Percentiles rank a stretch among this genome's conserved stretches.
phyloP scores from a whole-genome alignment of 2,329 filamentous ascomycete species.

The Apiospora koreana region DNA sequence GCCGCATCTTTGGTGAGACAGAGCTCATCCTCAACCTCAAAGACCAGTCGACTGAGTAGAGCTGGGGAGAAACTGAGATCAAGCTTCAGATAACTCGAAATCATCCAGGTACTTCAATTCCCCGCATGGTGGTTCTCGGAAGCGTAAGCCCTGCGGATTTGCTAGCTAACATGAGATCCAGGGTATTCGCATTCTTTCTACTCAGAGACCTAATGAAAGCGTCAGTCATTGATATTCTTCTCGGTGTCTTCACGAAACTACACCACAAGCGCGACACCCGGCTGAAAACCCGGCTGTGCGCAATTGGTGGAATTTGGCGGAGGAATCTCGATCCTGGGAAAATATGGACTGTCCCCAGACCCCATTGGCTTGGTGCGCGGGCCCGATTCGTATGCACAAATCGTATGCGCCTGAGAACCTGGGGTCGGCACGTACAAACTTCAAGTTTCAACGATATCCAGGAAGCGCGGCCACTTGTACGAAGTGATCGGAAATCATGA shows the following conservation, averaged over 20 bases:
- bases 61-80: not conserved
- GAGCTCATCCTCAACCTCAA: not conserved
- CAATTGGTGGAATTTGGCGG: conserved; percentile 1
- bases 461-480: not conserved
- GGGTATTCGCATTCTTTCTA: not conserved
- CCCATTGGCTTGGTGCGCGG: not conserved
- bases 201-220: no score
- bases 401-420: not conserved
- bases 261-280: no score
- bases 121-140: not conserved
- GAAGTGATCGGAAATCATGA: not conserved
- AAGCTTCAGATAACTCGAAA: not conserved
- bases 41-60: not conserved
- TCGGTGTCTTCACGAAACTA: no score
- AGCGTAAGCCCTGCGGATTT: not conserved
- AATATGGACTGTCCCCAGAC: not conserved
- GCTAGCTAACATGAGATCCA: not conserved
- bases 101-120: not conserved
- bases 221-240: no score
- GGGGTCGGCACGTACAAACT: not conserved
- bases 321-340: not conserved
- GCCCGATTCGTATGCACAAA: no score
- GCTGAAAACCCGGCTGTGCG: not conserved
- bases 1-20: not conserved
- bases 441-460: not conserved